Conservation (phyloP, 345 rosid species). For the Cardamine resedifolia region DNA sequence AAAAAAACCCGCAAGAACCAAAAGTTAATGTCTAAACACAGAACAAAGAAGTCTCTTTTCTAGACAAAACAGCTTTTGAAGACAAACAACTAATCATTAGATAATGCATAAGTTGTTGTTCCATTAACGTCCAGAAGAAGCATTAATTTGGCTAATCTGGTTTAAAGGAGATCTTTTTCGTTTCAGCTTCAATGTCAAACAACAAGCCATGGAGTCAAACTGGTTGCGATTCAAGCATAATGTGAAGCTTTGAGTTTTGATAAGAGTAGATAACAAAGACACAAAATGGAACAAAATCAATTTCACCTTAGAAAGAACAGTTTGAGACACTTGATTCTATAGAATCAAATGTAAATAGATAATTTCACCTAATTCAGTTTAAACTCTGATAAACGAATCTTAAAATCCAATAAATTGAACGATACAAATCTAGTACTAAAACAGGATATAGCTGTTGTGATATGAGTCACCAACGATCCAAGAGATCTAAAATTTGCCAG, state of each 20-base stretch:
- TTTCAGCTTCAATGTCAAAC: conserved; percentile 48
- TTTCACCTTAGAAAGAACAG: neutral
- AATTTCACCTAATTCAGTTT: neutral
- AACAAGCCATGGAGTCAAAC: conserved; percentile 30
- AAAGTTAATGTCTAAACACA: neutral
- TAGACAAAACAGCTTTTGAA: neutral
- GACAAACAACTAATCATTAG: neutral
- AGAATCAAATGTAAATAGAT: neutral
- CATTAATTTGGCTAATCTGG: conserved; percentile 46
- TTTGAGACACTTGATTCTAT: neutral
- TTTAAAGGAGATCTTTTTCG: conserved; percentile 60
- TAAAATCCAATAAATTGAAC: neutral
- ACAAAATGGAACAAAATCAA: neutral
- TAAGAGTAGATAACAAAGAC: neutral
- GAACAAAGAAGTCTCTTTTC: no score
- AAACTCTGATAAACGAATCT: neutral
- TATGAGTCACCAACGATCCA: neutral
- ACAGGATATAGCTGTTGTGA: no score
- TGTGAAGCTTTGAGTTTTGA: conserved; percentile 15
- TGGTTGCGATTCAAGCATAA: neutral
- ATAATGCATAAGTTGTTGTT: conserved; percentile 41
- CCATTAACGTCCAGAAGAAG: conserved; percentile 76
- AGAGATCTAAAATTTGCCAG: neutral
- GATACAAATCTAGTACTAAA: no score
- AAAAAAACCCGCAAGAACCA: neutral